Conservation (phyloP, 176 grass and related monocot species). For the Tillandsia leiboldiana region DNA sequence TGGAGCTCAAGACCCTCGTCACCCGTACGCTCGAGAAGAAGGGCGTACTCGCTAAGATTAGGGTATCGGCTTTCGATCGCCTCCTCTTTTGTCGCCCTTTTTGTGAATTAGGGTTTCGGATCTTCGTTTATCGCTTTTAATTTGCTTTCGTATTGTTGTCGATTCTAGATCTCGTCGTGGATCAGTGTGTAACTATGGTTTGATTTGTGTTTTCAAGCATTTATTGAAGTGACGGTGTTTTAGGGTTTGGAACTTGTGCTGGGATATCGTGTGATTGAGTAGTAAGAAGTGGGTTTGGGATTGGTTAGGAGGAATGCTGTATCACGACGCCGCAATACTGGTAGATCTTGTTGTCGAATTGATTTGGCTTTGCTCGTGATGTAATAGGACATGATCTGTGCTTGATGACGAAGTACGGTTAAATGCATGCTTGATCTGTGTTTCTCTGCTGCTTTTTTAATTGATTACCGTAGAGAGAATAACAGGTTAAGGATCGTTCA, state of each 20-base stretch:
- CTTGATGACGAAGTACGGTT: neutral
- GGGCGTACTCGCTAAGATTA: slow-evolving; percentile 88
- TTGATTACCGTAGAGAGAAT: too few species aligned
- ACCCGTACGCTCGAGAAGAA: slow-evolving; percentile 95
- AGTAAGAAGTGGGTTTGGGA: neutral
- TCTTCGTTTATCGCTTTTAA: neutral
- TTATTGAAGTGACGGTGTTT: neutral
- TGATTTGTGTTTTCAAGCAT: neutral
- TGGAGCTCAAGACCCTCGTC: slow-evolving; percentile 96
- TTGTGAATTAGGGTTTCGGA: neutral
- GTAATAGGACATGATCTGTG: neutral
- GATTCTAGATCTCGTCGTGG: neutral
- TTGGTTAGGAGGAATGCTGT: neutral
- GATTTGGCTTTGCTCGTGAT: neutral
- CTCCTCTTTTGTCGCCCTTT: neutral
- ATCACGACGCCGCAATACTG: neutral
- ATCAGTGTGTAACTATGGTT: neutral
- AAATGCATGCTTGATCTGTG: neutral
- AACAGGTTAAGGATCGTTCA: too few species aligned
- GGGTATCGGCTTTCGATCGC: slow-evolving; percentile 28
- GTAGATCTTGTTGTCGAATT: neutral
- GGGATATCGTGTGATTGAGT: neutral
- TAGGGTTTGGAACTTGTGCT: neutral
- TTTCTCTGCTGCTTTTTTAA: too few species aligned
- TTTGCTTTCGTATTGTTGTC: too few species aligned